Percentiles rank a stretch among this genome's conserved stretches.
phyloP scores from a whole-genome alignment of 2,329 filamentous ascomycete species.

The Thelonectria discophora region DNA sequence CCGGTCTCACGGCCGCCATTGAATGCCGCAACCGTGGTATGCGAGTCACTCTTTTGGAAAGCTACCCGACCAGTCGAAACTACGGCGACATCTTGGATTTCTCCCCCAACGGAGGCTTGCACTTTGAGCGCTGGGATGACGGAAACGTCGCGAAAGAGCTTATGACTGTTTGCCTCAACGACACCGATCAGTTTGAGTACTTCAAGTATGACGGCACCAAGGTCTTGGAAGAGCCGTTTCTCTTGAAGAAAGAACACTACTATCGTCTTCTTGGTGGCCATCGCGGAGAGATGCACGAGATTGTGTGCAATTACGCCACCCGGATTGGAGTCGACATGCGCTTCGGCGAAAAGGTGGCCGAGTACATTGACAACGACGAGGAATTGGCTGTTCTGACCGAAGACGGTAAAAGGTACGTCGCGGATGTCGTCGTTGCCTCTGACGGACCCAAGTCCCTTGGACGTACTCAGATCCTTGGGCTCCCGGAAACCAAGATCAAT shows the following conservation, averaged over 20 bases:
- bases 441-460: slow-evolving; percentile 19
- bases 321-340: slow-evolving; percentile 11
- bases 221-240: not conserved
- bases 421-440: slow-evolving; percentile 13
- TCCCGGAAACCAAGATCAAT: slow-evolving; percentile 13
- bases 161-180: slow-evolving; percentile 7
- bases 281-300: slow-evolving; percentile 19
- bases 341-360: slow-evolving; percentile 1
- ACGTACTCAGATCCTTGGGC: slow-evolving; percentile 8
- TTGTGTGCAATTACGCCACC: slow-evolving; percentile 16
- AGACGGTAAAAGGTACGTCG: slow-evolving; percentile 3
- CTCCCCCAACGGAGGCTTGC: slow-evolving; percentile 9
- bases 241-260: not conserved
- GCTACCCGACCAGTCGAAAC: not conserved
- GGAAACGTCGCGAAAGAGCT: slow-evolving; percentile 8
- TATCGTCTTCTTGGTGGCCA: slow-evolving; percentile 9
- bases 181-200: slow-evolving; percentile 11
- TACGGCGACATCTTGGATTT: slow-evolving; percentile 17
- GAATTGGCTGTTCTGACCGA: slow-evolving; percentile 9
- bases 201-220: slow-evolving; percentile 8
- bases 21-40: slow-evolving; percentile 15
- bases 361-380: slow-evolving; percentile 14
- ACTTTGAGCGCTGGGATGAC: slow-evolving; percentile 14
- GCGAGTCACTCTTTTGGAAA: slow-evolving; percentile 13
- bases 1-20: slow-evolving; percentile 15